These are phyloP conservation scores for Curvularia verruculosa DNA, from an alignment of 2,329 filamentous ascomycete genomes.

Conservation along the genomic window DNA sequence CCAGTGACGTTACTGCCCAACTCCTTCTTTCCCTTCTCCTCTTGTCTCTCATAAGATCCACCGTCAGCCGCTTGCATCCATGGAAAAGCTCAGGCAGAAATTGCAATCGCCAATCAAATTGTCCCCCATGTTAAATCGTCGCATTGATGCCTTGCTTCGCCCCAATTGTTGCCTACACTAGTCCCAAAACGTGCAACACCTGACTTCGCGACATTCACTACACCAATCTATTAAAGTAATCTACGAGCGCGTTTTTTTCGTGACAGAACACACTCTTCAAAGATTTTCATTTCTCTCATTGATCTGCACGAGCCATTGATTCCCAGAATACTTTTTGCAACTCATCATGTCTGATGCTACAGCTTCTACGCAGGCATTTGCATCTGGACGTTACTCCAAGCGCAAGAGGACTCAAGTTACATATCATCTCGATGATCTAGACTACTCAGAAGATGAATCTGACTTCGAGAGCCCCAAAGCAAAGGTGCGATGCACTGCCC, in stretches of 20 bases:
- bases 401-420: constrained; percentile 43
- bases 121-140: constrained; percentile 3
- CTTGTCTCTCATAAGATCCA: neutral
- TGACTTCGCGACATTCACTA: constrained; percentile 19
- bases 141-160: constrained; percentile 40
- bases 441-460: constrained; percentile 28
- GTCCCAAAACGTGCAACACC: constrained; percentile 22
- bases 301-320: neutral
- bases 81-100: neutral
- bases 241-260: constrained; percentile 24
- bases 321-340: neutral
- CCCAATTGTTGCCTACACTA: constrained; percentile 44
- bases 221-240: constrained; percentile 26
- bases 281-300: neutral
- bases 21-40: neutral
- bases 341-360: constrained; percentile 26
- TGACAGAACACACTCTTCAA: neutral
- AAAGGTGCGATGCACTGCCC: constrained; percentile 33
- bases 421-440: constrained; percentile 36
- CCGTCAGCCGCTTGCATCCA: neutral
- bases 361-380: constrained; percentile 17
- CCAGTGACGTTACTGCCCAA: constrained; percentile 3
- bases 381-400: constrained; percentile 39
- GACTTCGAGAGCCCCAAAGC: constrained; percentile 23
- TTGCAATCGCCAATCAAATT: neutral